Conservation (phyloP, 768 basidiomycete species). For the Suillus hirtellus region DNA sequence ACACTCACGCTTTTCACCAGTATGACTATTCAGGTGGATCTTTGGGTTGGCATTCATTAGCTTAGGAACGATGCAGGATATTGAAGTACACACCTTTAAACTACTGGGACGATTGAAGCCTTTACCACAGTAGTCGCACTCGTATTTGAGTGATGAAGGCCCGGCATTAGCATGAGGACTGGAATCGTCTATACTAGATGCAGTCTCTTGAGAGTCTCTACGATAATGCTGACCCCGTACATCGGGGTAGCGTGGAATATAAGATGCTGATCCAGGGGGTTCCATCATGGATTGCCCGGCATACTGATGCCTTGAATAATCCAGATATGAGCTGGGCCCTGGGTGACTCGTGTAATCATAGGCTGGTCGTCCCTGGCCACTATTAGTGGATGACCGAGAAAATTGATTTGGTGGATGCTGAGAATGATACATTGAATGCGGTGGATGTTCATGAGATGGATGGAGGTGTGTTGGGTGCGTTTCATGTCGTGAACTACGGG, state of each 20-base stretch:
- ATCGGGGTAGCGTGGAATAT: slow-evolving; percentile 22
- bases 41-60: slow-evolving; percentile 30
- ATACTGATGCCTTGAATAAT: slow-evolving; percentile 11
- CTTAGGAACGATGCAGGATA: slow-evolving; percentile 6
- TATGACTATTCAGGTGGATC: slow-evolving; percentile 86
- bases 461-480: slow-evolving; percentile 19
- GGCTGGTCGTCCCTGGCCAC: slow-evolving; percentile 26
- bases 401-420: slow-evolving; percentile 13
- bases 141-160: slow-evolving; percentile 57
- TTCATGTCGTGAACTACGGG: slow-evolving; percentile 30
- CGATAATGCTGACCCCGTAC: slow-evolving; percentile 18
- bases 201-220: slow-evolving; percentile 17
- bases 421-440: slow-evolving; percentile 24
- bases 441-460: slow-evolving; percentile 24
- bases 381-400: slow-evolving; percentile 29
- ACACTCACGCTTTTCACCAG: slow-evolving; percentile 78
- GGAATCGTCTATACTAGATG: slow-evolving; percentile 15
- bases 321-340: slow-evolving; percentile 3
- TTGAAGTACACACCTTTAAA: slow-evolving; percentile 55
- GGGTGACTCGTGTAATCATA: slow-evolving; percentile 27
- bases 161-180: slow-evolving; percentile 19
- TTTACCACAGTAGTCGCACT: slow-evolving; percentile 78
- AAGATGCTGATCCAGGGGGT: slow-evolving; percentile 19
- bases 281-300: slow-evolving; percentile 16
- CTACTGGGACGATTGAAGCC: slow-evolving; percentile 83